Evolutionary conservation across 2,329 filamentous ascomycete species (phyloP), one percentile per base, ranked within the genome.

Genomic region (Tolypocladium pustulatum): DNA sequence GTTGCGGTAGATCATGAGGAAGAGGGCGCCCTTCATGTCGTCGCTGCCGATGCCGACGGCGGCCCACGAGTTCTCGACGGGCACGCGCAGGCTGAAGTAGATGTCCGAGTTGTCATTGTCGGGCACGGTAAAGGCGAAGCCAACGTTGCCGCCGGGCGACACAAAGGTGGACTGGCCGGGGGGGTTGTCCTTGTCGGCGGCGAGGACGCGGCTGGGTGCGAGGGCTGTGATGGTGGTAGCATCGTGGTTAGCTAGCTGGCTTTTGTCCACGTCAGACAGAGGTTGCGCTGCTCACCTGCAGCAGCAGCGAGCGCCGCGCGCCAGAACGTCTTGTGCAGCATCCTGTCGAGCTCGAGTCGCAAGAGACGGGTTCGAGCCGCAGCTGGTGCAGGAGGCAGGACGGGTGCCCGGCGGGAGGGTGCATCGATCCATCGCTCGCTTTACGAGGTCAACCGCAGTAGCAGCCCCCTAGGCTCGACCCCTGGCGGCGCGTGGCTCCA

Each of bases 1-100:
- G 58, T 77, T 77, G 53, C 73, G 70, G 70, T 86, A 85, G n/a
- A 78, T 70, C 65, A 85, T 75, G 52, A 84, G 75, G 59, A 82
- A 78, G 30, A 85, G 72, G 9, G 81, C 73, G 55, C 78, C 75
- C 3, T 73, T 69, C 77, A 83, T 83, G 64, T 77, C 75, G 54
- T 75, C 63, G 58, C 73, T 75, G 53, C 82, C 83, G 41, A 84
- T 74, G 40, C 83, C 83, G 49, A 85, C 68, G 59, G 78, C 80
- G 49, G 76, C 76, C 81, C 81, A 86, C 40, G 78, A 75, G 41
- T 75, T 70, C 12, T 68, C 66, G 41, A 67, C 71, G 36, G 77
- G 73, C 43, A 79, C 77, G 59, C 78, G 75, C 20, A 85, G 64
- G n/a, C 77, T 77, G 68, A 85, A 81, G 70, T 77, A 84, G 43